Evolutionary conservation across 2,329 filamentous ascomycete genomes (phyloP).

Genomic region (Simplicillium sp.): DNA sequence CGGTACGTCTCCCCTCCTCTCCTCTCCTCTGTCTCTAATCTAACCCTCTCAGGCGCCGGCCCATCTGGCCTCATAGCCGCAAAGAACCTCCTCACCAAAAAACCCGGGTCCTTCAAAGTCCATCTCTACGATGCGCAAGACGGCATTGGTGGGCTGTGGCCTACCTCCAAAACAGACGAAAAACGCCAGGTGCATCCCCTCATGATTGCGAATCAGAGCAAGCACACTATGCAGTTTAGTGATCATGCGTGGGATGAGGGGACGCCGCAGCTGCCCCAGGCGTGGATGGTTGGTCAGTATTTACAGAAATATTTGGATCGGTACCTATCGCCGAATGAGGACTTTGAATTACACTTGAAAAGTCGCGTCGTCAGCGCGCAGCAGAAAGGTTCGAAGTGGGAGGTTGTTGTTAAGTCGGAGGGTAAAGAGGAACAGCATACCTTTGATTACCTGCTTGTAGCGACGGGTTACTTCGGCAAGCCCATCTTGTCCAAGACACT

Average conservation of each 20-base stretch:
- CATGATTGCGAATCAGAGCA: slow-evolving; percentile 66
- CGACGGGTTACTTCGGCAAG: slow-evolving; percentile 67
- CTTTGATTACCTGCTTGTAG: slow-evolving; percentile 65
- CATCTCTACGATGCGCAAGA: slow-evolving; percentile 59
- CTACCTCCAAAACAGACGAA: slow-evolving; percentile 37
- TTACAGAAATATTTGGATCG: slow-evolving; percentile 52
- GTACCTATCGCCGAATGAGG: slow-evolving; percentile 37
- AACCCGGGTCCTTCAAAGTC: slow-evolving; percentile 50
- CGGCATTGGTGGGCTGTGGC: slow-evolving; percentile 73
- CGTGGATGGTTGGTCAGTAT: slow-evolving; percentile 69
- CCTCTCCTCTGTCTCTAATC: too few relatives aligned
- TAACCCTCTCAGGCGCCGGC: slow-evolving; percentile 45
- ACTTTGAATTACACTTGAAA: slow-evolving; percentile 38
- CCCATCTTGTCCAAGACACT: slow-evolving; percentile 39
- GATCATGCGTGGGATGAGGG: slow-evolving; percentile 61
- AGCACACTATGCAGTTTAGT: slow-evolving; percentile 63
- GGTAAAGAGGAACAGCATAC: slow-evolving; percentile 29
- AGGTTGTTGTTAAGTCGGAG: slow-evolving; percentile 24
- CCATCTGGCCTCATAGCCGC: slow-evolving; percentile 60
- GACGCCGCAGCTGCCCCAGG: slow-evolving; percentile 59
- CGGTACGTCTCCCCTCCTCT: slow-evolving; percentile 19
- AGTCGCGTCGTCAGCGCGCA: slow-evolving; percentile 34
- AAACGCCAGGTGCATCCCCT: slow-evolving; percentile 51
- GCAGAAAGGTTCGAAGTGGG: slow-evolving; percentile 27
- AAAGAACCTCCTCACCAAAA: slow-evolving; percentile 61